Percentiles rank a stretch among this genome's conserved stretches.
Conservation (phyloP, 306 rosid species). For the Cucumis melo region DNA sequence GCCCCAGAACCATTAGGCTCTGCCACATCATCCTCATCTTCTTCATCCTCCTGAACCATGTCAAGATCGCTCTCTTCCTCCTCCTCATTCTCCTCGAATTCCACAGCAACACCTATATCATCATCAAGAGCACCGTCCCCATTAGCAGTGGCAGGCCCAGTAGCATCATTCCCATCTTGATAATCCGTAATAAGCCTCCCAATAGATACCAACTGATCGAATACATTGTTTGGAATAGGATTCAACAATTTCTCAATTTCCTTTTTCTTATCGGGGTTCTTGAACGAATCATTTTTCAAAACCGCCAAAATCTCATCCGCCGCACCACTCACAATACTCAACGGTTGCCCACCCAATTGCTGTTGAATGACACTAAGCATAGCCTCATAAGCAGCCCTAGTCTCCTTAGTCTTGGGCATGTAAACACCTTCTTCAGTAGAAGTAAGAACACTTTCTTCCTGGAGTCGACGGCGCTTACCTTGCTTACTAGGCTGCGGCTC, state of each 20-base stretch:
- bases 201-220: conserved; percentile 58
- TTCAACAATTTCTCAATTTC: conserved; percentile 77
- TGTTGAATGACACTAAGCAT: conserved; percentile 80
- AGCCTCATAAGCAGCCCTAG: conserved; percentile 86
- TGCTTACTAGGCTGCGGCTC: conserved; percentile 23
- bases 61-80: conserved; percentile 96
- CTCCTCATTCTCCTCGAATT: conserved; percentile 85
- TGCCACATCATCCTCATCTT: conserved; percentile 62
- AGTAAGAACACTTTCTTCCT: conserved; percentile 63
- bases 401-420: conserved; percentile 84
- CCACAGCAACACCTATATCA: conserved; percentile 87
- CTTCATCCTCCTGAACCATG: conserved; percentile 81
- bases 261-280: conserved; percentile 68
- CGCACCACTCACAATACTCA: conserved; percentile 67
- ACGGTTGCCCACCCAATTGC: conserved; percentile 81
- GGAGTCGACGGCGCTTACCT: conserved; percentile 57
- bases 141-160: conserved; percentile 27
- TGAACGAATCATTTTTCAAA: conserved; percentile 43
- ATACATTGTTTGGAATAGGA: conserved; percentile 31
- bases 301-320: conserved; percentile 78
- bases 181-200: conserved; percentile 76
- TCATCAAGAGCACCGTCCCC: conserved; percentile 74
- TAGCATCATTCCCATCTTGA: conserved; percentile 54
- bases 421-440: conserved; percentile 73
- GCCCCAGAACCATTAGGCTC: conserved; percentile 46